Evolutionary conservation across 2,329 filamentous ascomycete genomes (phyloP).

Genomic region (Mariannaea sp.): DNA sequence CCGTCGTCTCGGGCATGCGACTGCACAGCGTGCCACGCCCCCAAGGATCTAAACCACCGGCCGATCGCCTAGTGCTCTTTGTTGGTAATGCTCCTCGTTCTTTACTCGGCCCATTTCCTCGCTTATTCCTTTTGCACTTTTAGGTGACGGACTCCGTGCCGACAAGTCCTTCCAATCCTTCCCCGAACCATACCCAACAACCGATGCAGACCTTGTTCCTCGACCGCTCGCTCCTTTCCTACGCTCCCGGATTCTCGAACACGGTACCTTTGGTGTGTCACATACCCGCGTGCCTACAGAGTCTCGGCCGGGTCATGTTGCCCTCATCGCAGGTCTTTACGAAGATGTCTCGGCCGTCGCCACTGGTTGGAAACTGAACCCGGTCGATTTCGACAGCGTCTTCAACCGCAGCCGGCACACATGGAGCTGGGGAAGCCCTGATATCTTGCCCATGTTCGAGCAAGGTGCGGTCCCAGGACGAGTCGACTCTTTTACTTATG

Average conservation of each 20-base stretch:
- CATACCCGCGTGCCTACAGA: conserved; percentile 97
- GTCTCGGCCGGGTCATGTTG: conserved; percentile 94
- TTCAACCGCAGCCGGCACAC: conserved; percentile 97
- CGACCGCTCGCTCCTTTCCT: conserved; percentile 89
- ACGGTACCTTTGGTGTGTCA: conserved; percentile 95
- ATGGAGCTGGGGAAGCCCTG: conserved; percentile 98
- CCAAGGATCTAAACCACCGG: conserved; percentile 68
- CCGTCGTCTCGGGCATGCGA: conserved; percentile 94
- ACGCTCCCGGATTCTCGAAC: conserved; percentile 82
- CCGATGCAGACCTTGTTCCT: conserved; percentile 68
- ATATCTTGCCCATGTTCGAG: conserved; percentile 97
- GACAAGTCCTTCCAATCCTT: conserved; percentile 97
- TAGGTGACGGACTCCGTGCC: conserved; percentile 88
- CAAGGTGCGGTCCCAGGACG: conserved; percentile 85
- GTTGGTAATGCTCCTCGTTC: conserved; percentile 66
- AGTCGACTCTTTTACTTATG: conserved; percentile 86
- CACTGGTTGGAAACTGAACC: conserved; percentile 98
- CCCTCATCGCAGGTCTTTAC: conserved; percentile 93
- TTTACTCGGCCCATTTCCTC: not conserved
- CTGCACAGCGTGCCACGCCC: conserved; percentile 73
- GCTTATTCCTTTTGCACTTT: conserved; percentile 16
- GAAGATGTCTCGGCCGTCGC: conserved; percentile 97
- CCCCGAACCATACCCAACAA: conserved; percentile 78
- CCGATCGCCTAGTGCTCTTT: conserved; percentile 88
- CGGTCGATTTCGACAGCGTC: conserved; percentile 97